Evolutionary conservation across 1,284 basidiomycete genomes (phyloP).

Genomic region (Vanrija pseudolonga): DNA sequence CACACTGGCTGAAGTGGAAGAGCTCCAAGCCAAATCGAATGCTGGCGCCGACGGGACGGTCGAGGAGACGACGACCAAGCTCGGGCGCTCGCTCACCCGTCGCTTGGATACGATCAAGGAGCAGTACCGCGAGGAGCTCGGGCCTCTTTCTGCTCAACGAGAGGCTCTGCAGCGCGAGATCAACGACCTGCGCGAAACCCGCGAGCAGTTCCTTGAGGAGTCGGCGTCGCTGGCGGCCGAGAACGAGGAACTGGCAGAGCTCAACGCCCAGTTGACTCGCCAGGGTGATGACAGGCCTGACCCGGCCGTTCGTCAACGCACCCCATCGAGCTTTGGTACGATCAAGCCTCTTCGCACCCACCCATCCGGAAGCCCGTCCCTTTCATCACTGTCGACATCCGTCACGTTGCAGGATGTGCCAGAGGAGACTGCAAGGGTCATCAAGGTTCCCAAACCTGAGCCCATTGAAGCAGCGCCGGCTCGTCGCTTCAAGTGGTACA

Average conservation of each 20-base stretch:
- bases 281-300: conserved; percentile 61
- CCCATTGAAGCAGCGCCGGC: conserved; percentile 50
- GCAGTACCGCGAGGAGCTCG: conserved; percentile 81
- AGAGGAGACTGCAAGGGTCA: conserved; percentile 46
- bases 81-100: conserved; percentile 72
- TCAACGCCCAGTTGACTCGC: conserved; percentile 72
- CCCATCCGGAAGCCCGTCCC: conserved; percentile 46
- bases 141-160: conserved; percentile 75
- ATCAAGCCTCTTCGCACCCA: conserved; percentile 17
- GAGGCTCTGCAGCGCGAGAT: conserved; percentile 79
- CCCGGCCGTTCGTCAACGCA: conserved; percentile 26
- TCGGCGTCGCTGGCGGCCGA: conserved; percentile 82
- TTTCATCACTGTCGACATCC: conserved; percentile 45
- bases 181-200: conserved; percentile 75
- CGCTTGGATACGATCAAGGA: conserved; percentile 86
- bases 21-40: conserved; percentile 57
- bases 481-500: conserved; percentile 56
- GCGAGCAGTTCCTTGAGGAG: conserved; percentile 85
- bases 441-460: conserved; percentile 49
- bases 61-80: conserved; percentile 40
- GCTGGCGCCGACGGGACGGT: conserved; percentile 1
- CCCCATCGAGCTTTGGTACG: conserved; percentile 21
- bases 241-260: conserved; percentile 86
- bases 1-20: conserved; percentile 86
- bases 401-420: conserved; percentile 45